A percentile compares a stretch with the other conserved stretches of the same genome.
phyloP scores from a whole-genome alignment of 2,329 filamentous ascomycete genomes.

The Paracoccidioides brasiliensis region DNA sequence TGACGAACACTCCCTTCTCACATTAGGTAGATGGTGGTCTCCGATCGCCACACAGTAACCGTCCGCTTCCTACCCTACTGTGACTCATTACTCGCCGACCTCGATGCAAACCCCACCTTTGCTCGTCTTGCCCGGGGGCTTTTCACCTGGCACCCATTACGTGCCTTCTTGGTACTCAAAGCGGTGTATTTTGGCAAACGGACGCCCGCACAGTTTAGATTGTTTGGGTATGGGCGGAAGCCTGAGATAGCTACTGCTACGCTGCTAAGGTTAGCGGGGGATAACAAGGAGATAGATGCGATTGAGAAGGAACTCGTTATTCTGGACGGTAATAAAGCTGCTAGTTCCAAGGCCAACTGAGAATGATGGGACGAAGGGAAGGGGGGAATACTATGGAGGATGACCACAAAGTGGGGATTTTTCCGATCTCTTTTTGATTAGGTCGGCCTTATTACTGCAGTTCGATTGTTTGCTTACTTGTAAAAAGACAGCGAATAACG shows the following conservation, averaged over 20 bases:
- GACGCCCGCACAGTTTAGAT: slow-evolving; percentile 25
- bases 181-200: slow-evolving; percentile 27
- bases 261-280: slow-evolving; percentile 18
- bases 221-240: slow-evolving; percentile 22
- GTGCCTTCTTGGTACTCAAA: slow-evolving; percentile 17
- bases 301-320: slow-evolving; percentile 12
- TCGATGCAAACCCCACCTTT: slow-evolving; percentile 23
- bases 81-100: slow-evolving; percentile 22
- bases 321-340: neutral
- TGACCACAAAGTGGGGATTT: no score
- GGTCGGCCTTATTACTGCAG: no score
- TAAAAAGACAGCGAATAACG: no score
- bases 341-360: neutral
- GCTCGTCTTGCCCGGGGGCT: slow-evolving; percentile 16
- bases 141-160: slow-evolving; percentile 16
- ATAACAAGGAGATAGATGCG: slow-evolving; percentile 15
- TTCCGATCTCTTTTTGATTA: no score
- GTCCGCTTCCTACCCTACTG: slow-evolving; percentile 20
- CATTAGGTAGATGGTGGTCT: slow-evolving; percentile 17
- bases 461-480: no score
- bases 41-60: slow-evolving; percentile 21
- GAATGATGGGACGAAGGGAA: neutral
- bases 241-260: slow-evolving; percentile 21
- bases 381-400: no score
- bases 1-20: neutral